phyloP scores from a whole-genome alignment of 768 basidiomycete genomes.

The Tricholoma hemisulphureum region DNA sequence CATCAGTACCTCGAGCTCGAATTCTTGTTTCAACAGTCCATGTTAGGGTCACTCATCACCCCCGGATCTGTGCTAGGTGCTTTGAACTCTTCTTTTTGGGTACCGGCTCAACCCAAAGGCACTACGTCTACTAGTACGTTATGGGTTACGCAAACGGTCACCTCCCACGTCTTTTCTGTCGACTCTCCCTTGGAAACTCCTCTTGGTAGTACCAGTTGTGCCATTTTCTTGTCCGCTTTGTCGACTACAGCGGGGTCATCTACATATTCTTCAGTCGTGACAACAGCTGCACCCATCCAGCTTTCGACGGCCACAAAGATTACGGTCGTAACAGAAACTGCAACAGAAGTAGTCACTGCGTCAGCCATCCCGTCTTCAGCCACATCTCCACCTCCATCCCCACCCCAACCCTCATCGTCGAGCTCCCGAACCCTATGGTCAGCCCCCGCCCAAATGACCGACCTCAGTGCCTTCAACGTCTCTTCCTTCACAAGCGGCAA shows the following conservation, averaged over 20 bases:
- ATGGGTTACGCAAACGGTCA: slow-evolving; percentile 1
- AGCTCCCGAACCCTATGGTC: slow-evolving; percentile 42
- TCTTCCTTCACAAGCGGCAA: slow-evolving; percentile 52
- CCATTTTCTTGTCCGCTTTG: neutral
- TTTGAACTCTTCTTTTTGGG: neutral
- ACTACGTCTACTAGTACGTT: neutral
- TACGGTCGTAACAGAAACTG: slow-evolving; percentile 20
- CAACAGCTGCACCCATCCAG: neutral
- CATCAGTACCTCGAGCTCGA: neutral
- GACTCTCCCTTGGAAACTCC: neutral
- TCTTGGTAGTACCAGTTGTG: neutral
- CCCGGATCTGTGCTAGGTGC: neutral
- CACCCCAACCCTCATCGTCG: slow-evolving; percentile 10
- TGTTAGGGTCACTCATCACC: neutral
- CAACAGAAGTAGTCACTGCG: slow-evolving; percentile 19
- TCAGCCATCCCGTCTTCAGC: slow-evolving; percentile 14
- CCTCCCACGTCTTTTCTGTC: neutral
- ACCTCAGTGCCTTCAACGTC: slow-evolving; percentile 60
- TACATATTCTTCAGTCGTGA: neutral
- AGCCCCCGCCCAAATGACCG: slow-evolving; percentile 50
- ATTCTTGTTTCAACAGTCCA: neutral
- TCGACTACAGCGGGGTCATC: neutral
- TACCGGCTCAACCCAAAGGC: neutral
- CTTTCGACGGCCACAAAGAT: slow-evolving; percentile 9
- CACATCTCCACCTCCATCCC: slow-evolving; percentile 3